Percentiles rank a stretch among this genome's conserved stretches.
phyloP scores from a whole-genome alignment of 768 basidiomycete genomes.

The Termitomyces eurrhizus region DNA sequence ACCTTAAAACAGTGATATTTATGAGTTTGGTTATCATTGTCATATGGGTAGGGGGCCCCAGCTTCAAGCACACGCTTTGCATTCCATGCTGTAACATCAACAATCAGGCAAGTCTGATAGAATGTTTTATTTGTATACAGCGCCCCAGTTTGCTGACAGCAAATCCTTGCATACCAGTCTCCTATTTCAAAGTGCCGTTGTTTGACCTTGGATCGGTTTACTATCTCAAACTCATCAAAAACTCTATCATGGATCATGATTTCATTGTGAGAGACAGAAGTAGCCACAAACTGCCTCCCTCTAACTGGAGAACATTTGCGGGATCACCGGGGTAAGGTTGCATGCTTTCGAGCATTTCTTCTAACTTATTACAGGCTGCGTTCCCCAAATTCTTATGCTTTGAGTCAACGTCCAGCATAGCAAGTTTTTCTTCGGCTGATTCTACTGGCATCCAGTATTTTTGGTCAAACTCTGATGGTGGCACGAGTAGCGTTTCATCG shows the following conservation, averaged over 20 bases:
- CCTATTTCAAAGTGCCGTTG: background rate
- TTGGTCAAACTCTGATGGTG: too few species aligned
- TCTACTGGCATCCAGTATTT: too few species aligned
- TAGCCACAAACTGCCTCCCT: too few species aligned
- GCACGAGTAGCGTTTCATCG: too few species aligned
- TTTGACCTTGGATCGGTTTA: background rate
- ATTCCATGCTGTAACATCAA: background rate
- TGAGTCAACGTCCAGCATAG: too few species aligned
- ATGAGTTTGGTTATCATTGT: background rate
- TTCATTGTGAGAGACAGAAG: background rate
- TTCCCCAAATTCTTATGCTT: too few species aligned
- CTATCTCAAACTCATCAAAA: background rate
- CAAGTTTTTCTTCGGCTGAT: too few species aligned
- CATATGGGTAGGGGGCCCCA: background rate
- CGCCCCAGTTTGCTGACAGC: background rate
- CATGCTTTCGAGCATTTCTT: too few species aligned
- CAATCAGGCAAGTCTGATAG: background rate
- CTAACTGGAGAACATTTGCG: too few species aligned
- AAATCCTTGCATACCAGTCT: background rate
- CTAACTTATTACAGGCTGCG: too few species aligned
- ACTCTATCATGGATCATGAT: background rate
- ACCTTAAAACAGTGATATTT: background rate
- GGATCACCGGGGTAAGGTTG: too few species aligned
- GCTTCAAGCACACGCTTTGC: background rate
- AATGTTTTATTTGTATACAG: background rate